These are phyloP conservation scores for Tolypocladium ophioglossoides DNA, from an alignment of 2,329 filamentous ascomycete species.

Conservation along the genomic window DNA sequence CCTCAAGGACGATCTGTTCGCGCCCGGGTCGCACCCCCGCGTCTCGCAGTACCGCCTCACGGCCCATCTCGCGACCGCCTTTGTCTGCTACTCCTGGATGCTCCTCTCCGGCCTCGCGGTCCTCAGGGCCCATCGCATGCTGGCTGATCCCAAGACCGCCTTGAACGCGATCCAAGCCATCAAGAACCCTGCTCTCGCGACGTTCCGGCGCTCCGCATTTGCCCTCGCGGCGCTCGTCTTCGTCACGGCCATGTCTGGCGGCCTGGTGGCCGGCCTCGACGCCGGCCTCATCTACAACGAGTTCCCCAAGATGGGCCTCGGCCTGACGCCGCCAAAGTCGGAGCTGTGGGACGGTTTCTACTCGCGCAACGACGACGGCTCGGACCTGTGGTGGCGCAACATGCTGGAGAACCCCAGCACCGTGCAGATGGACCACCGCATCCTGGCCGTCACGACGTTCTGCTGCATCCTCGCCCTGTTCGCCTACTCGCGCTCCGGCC, in stretches of 20 bases:
- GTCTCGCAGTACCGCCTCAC: slow-evolving; percentile 92
- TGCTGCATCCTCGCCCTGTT: slow-evolving; percentile 69
- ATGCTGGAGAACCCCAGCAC: slow-evolving; percentile 93
- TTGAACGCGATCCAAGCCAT: slow-evolving; percentile 51
- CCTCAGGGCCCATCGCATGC: slow-evolving; percentile 63
- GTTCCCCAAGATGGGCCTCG: slow-evolving; percentile 88
- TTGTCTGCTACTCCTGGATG: slow-evolving; percentile 92
- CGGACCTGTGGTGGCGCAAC: slow-evolving; percentile 93
- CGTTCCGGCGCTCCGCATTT: slow-evolving; percentile 64
- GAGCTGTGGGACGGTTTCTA: slow-evolving; percentile 86
- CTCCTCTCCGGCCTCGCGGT: slow-evolving; percentile 78
- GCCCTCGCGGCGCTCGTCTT: slow-evolving; percentile 70
- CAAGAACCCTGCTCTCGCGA: slow-evolving; percentile 52
- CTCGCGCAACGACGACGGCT: slow-evolving; percentile 63
- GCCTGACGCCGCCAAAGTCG: slow-evolving; percentile 66
- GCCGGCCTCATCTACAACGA: slow-evolving; percentile 98
- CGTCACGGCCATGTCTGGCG: slow-evolving; percentile 84
- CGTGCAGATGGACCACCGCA: slow-evolving; percentile 91
- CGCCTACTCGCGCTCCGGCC: slow-evolving; percentile 64
- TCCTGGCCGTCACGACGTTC: slow-evolving; percentile 84
- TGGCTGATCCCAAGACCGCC: slow-evolving; percentile 55
- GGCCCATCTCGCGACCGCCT: slow-evolving; percentile 81
- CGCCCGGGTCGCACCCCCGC: slow-evolving; percentile 77
- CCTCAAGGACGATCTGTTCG: slow-evolving; percentile 90
- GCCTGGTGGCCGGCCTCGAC: slow-evolving; percentile 86